Base-by-base conservation (phyloP, 805 yeast species). In the Kazachstania viticola region DNA sequence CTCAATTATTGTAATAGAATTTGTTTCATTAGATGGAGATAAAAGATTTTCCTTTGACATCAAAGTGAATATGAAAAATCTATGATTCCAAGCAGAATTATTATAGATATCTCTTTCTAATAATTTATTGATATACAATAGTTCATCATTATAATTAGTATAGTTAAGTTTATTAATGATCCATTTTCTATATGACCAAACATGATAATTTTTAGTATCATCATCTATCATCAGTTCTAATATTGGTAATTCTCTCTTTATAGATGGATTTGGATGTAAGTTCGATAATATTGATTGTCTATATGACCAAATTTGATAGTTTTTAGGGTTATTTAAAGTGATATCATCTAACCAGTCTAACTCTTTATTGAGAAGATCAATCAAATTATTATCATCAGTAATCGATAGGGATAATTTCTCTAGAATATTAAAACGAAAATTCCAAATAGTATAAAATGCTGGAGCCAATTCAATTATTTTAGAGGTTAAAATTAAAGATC, bases 281-380 rank as follows among this genome's bases (percentile, higher is more conserved):
- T 64, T 64, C 2, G 31, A 22, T 33, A 79, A 58, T 7, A 88
- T 50, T 21, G 74, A 60, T 47, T 79, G 87, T 35, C 96, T 69
- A 49, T 88, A 87, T 45, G 87, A 82, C 96, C 97, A 91, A n/a
- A 88, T 79, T 55, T 91, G 98, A 58, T 91, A 91, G 61, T 87
- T 88, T 54, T 91, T 91, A 25, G 87, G 79, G 52, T 80, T 79
- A 9, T 69, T 75, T 30, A 79, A 49, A 0, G 94, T 87, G 22
- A 82, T 60, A 21, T 64, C 64, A 45, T 82, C 91, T 40, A 84
- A 67, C 95, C 95, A 84, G 24, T 71, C 71, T 24, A 84, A 61
- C 48, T 88, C 94, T 12, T 62, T 58, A 11, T 59, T 45, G 16
- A 63, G 32, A 12, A 30, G 18, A 17, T 19, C 11, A 11, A 19